phyloP scores from a whole-genome alignment of 2,329 filamentous ascomycete species.

The Stemphylium vesicarium region DNA sequence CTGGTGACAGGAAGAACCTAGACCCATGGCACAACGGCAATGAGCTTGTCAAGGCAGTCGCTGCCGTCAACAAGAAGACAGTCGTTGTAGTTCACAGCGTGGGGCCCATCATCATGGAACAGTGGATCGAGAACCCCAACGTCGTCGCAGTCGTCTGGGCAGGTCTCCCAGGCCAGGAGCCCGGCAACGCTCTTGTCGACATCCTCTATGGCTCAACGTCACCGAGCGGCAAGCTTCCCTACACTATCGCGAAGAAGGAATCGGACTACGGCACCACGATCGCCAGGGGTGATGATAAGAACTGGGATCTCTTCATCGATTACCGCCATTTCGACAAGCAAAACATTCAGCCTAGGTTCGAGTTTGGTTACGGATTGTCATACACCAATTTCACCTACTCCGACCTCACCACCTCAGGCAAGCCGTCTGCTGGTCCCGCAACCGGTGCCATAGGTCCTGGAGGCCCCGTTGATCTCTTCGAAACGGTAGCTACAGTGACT shows the following conservation, averaged over 20 bases:
- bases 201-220: conserved; percentile 54
- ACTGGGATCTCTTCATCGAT: conserved; percentile 55
- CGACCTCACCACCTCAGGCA: conserved; percentile 33
- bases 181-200: conserved; percentile 55
- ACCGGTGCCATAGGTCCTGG: conserved; percentile 34
- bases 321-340: conserved; percentile 54
- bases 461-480: conserved; percentile 41
- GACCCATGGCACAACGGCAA: conserved; percentile 56
- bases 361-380: conserved; percentile 55
- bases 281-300: conserved; percentile 24
- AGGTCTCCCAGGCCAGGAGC: conserved; percentile 49
- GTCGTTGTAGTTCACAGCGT: conserved; percentile 50
- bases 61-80: conserved; percentile 46
- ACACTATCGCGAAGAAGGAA: conserved; percentile 46
- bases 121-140: conserved; percentile 45
- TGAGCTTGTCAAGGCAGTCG: conserved; percentile 49
- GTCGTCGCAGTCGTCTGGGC: conserved; percentile 51
- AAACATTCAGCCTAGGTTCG: conserved; percentile 51
- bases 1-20: conserved; percentile 57
- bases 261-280: conserved; percentile 42
- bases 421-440: conserved; percentile 32
- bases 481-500: conserved; percentile 44
- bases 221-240: conserved; percentile 65
- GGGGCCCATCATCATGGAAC: conserved; percentile 46
- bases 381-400: conserved; percentile 54